Percentiles rank a stretch among this genome's conserved stretches.
phyloP scores from a whole-genome alignment of 179 eudicot genomes.

The Spinacia oleracea region DNA sequence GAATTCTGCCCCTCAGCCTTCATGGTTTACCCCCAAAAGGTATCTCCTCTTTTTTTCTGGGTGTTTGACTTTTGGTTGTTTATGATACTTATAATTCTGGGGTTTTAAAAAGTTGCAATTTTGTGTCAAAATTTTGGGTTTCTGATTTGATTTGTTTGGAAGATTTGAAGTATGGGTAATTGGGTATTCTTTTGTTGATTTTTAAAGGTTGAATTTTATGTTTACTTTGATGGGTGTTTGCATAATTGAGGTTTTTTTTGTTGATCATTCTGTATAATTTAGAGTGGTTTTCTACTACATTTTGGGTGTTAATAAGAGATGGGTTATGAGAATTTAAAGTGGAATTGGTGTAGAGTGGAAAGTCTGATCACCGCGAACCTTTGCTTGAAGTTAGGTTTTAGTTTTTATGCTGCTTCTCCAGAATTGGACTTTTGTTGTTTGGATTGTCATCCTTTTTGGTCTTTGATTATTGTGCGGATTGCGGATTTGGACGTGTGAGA shows the following conservation, averaged over 20 bases:
- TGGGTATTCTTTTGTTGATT: neutral
- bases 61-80: constrained; percentile 13
- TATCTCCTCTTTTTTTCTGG: constrained; percentile 19
- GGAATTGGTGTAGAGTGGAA: neutral
- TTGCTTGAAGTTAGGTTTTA: neutral
- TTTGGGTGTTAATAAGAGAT: constrained; percentile 3
- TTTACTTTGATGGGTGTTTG: constrained; percentile 7
- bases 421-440: constrained; percentile 5
- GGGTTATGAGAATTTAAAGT: neutral
- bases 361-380: neutral
- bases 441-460: neutral
- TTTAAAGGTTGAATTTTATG: neutral
- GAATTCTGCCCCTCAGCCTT: constrained; percentile 45
- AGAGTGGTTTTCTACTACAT: neutral
- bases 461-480: neutral
- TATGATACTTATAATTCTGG: neutral
- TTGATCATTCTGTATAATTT: neutral
- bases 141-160: neutral
- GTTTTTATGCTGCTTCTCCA: neutral
- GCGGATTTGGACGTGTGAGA: constrained; percentile 6
- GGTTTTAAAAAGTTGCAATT: neutral
- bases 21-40: constrained; percentile 88
- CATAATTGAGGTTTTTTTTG: neutral
- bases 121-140: neutral
- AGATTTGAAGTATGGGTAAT: neutral